Conservation (phyloP, 2,329 filamentous ascomycete species). For the Cucurbitaria berberidis region DNA sequence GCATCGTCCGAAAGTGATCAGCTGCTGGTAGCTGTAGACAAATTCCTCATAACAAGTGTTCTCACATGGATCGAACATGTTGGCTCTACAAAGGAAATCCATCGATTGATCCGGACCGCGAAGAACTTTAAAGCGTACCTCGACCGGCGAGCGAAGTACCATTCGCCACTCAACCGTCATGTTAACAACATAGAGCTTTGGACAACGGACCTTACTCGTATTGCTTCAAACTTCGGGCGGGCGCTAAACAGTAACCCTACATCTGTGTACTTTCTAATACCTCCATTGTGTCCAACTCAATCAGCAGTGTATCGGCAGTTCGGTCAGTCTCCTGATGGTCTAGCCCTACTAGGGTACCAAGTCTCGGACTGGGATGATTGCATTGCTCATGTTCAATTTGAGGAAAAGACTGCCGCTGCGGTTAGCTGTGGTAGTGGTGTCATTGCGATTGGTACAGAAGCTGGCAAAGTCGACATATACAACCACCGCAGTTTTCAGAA, state of each 20-base stretch:
- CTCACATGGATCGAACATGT: conserved; percentile 2
- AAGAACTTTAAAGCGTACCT: conserved; percentile 5
- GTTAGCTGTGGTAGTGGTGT: not conserved
- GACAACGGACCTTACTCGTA: not conserved
- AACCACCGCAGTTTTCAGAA: conserved; percentile 1
- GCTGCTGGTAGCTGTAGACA: not conserved
- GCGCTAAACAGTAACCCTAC: not conserved
- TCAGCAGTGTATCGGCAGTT: conserved; percentile 1
- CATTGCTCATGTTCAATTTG: not conserved
- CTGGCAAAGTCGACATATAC: not conserved
- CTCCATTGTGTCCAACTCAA: conserved; percentile 1
- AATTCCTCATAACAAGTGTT: conserved; percentile 1
- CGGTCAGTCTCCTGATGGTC: not conserved
- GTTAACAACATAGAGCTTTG: not conserved
- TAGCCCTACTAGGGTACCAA: not conserved
- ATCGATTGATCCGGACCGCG: not conserved
- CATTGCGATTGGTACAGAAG: not conserved
- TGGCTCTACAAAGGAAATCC: not conserved
- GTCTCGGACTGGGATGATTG: not conserved
- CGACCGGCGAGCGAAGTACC: conserved; percentile 1
- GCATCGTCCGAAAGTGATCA: not conserved
- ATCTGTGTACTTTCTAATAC: conserved; percentile 1
- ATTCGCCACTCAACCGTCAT: not conserved
- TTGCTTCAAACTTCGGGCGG: not conserved
- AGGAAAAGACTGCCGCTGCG: not conserved